Evolutionary conservation across 768 basidiomycete species (phyloP), one percentile per base, ranked within the genome.

Genomic region (Xerocomellus dryophilus): DNA sequence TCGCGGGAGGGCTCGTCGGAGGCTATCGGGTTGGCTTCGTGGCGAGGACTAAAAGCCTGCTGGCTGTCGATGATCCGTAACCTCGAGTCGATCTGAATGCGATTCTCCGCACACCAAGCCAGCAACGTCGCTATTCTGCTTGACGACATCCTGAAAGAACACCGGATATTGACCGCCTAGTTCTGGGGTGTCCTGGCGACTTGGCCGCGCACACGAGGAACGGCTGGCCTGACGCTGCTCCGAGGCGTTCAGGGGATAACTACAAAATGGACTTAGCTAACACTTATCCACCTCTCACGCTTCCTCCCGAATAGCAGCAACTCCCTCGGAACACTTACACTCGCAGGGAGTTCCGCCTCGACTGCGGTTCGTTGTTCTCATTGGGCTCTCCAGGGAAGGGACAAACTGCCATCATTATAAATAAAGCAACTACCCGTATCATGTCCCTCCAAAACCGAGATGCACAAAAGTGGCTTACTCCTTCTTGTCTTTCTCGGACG

Each of bases 21-120:
- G 34, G 41, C 32, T 29, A 21, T 57, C 31, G 44, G 32, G n/a
- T 27, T 27, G 3, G 55, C 39, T 48, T 53, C 45, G 40, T 27
- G 17, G 44, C 12, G 34, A 29, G 23, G 35, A 23, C 32, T 43
- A 38, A 27, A 25, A 17, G 17, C 39, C 4, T 27, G 48, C 15
- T 50, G 27, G 42, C 18, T 41, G 50, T 62, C 53, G 50, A 59
- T 31, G 39, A 85, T 57, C 44, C 67, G 63, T 15, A 85, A 62
- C 39, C 74, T 67, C 11, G 72, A 50, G 66, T 83, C 81, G 48
- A 85, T 76, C 54, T 64, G 65, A 42, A 84, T 62, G 41, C 64
- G 68, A 58, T 79, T 77, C 21, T 72, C 63, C 27, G 65, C 47
- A 57, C 82, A 83, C 84, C 84, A 85, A 40, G 65, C 62, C 6